Evolutionary conservation across 1,284 basidiomycete genomes (phyloP).

Genomic region (Sparassis latifolia): DNA sequence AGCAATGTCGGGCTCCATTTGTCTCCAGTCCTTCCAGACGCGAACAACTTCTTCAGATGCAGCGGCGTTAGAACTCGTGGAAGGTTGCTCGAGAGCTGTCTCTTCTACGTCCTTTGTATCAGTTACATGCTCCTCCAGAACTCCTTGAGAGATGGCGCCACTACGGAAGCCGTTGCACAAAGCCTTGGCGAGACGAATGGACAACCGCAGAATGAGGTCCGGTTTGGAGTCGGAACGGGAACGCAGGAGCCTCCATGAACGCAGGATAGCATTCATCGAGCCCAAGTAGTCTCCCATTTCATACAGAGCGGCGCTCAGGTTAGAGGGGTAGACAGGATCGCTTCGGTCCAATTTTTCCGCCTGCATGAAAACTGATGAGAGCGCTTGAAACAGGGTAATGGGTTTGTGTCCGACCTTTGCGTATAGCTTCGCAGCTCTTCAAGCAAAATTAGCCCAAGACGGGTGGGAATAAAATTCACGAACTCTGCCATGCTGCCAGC

Average conservation of each 20-base stretch:
- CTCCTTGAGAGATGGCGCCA: not conserved
- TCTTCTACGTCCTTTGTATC: not conserved
- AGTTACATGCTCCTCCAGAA: not conserved
- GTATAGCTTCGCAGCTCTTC: too few relatives aligned
- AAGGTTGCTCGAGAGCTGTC: not conserved
- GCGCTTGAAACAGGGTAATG: too few relatives aligned
- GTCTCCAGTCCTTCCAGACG: constrained; percentile 8
- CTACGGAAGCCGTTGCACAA: constrained; percentile 3
- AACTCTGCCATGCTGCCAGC: not conserved
- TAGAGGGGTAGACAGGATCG: constrained; percentile 24
- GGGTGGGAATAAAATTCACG: not conserved
- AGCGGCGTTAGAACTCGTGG: not conserved
- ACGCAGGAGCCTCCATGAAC: constrained; percentile 15
- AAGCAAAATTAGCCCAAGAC: too few relatives aligned
- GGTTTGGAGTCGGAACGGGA: not conserved
- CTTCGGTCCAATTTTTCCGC: constrained; percentile 10
- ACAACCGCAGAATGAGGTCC: constrained; percentile 5
- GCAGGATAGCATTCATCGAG: constrained; percentile 20
- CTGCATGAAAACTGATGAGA: not conserved
- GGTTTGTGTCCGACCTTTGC: too few relatives aligned
- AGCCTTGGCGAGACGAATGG: constrained; percentile 11
- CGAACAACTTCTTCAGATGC: not conserved
- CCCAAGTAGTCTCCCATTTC: constrained; percentile 25
- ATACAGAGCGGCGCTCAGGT: constrained; percentile 29
- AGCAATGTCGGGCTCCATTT: not conserved